Base-by-base conservation (phyloP, 768 basidiomycete species). In the Kwoniella sp. region DNA sequence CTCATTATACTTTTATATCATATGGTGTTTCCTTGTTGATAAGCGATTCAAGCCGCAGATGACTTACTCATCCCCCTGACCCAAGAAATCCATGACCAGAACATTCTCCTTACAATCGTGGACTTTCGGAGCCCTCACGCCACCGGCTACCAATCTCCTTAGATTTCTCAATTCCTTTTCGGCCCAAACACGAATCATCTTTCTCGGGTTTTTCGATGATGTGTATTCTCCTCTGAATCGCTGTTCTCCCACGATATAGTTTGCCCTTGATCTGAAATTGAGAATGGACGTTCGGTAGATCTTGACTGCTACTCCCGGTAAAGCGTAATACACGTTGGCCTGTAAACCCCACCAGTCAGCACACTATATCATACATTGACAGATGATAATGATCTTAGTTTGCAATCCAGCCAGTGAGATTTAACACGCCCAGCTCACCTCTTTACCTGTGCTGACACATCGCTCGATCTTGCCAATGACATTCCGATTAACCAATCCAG, bases 161-260 rank as follows among this genome's bases (percentile, higher is more conserved):
- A 99, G 82, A 77, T 99, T 99, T 24, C 96, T 87, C 89, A 97
- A 90, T 80, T 99, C 96, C 82, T 99, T 99, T 81, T 99, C 96
- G 1, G 96, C 96, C 96, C 96, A 99, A 2, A 98, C 80, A 17
- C 92, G 85, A 21, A 99, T 94, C 95, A 99, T 98, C 82, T 99
- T 99, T 26, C 96, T 86, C 17, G 96, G 95, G 77, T 98, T 99
- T 65, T 85, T 87, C 61, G 77, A 77, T 8, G 88, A 88, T 75
- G 83, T 82, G 61, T 82, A 81, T 25, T 94, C 94, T 60, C 88
- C 85, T 52, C 91, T 85, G 82, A 98, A 98, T n/a, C 96, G 88
- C 78, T 90, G 88, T 79, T 98, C 95, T 55, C 96, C 96, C 0
- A 90, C 88, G 44, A 98, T 93, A 79, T 99, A 99, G 62, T 90